These are phyloP conservation scores for Aspergillus fructus DNA, from an alignment of 2,329 filamentous ascomycete species.

Conservation along the genomic window DNA sequence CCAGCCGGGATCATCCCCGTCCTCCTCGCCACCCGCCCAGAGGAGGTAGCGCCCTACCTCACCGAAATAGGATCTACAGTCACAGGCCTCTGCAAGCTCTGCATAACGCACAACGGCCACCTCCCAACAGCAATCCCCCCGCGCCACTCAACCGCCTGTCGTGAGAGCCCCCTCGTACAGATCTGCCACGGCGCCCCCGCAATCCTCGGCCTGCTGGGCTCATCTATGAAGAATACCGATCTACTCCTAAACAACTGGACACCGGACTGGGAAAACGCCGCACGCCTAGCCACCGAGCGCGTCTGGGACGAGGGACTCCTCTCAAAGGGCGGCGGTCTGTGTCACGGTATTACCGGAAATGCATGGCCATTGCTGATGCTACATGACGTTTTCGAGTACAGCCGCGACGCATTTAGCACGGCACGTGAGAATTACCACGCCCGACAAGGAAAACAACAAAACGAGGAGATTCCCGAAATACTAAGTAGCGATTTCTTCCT, in stretches of 20 bases:
- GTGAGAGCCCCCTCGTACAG: constrained; percentile 36
- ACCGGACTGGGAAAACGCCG: constrained; percentile 40
- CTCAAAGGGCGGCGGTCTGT: constrained; percentile 42
- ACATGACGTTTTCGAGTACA: constrained; percentile 38
- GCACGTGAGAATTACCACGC: constrained; percentile 23
- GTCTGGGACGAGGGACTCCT: constrained; percentile 44
- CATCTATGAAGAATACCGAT: constrained; percentile 28
- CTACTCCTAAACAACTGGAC: constrained; percentile 33
- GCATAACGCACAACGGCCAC: constrained; percentile 36
- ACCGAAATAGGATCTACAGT: constrained; percentile 37
- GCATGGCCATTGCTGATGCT: constrained; percentile 40
- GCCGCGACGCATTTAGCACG: constrained; percentile 18
- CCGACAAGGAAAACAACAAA: not conserved
- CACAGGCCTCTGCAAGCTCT: constrained; percentile 36
- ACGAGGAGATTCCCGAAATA: constrained; percentile 7
- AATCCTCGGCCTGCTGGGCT: constrained; percentile 35
- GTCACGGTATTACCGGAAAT: constrained; percentile 44
- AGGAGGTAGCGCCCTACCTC: constrained; percentile 32
- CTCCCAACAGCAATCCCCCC: constrained; percentile 39
- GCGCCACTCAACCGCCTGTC: constrained; percentile 8
- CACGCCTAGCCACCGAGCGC: constrained; percentile 31
- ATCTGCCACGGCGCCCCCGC: constrained; percentile 44
- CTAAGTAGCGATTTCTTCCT: constrained; percentile 39
- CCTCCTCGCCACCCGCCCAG: constrained; percentile 34
- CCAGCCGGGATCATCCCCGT: constrained; percentile 38